A percentile compares a stretch with the other conserved stretches of the same genome.
Conservation (phyloP, 495 filamentous ascomycete genomes). For the Clavariopsis aquatica region DNA sequence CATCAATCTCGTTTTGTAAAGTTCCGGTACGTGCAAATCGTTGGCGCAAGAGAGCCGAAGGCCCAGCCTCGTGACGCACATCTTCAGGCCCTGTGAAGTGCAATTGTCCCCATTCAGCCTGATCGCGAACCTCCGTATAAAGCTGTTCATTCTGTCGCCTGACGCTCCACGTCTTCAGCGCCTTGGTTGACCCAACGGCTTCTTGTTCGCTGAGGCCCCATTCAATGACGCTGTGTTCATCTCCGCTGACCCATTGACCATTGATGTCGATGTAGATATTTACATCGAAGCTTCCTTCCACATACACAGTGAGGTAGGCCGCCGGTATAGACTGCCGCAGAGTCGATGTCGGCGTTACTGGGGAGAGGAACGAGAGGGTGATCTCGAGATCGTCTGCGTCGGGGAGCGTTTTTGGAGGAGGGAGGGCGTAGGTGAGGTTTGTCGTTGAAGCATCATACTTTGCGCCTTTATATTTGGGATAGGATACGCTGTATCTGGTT, state of each 20-base stretch:
- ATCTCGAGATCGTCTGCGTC: slow-evolving; percentile 56
- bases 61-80: slow-evolving; percentile 68
- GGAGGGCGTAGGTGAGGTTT: slow-evolving; percentile 80
- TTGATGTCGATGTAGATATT: slow-evolving; percentile 86
- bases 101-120: slow-evolving; percentile 85
- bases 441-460: slow-evolving; percentile 92
- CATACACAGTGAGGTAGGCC: slow-evolving; percentile 76
- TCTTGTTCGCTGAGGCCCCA: slow-evolving; percentile 62
- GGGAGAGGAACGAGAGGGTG: slow-evolving; percentile 83
- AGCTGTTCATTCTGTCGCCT: slow-evolving; percentile 64
- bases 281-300: slow-evolving; percentile 69
- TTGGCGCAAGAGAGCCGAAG: slow-evolving; percentile 66
- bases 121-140: slow-evolving; percentile 73
- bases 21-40: slow-evolving; percentile 70
- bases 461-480: slow-evolving; percentile 72
- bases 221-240: slow-evolving; percentile 64
- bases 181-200: slow-evolving; percentile 45
- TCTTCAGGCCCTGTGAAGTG: slow-evolving; percentile 74
- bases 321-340: slow-evolving; percentile 88
- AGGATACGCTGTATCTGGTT: slow-evolving; percentile 64
- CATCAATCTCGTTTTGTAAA: slow-evolving; percentile 66
- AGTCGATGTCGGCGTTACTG: slow-evolving; percentile 89
- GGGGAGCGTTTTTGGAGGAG: slow-evolving; percentile 46
- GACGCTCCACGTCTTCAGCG: slow-evolving; percentile 65
- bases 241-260: slow-evolving; percentile 84